Percentiles rank a stretch among this genome's conserved stretches.
phyloP scores from a whole-genome alignment of 2,329 filamentous ascomycete species.

The Fusarium clavum region DNA sequence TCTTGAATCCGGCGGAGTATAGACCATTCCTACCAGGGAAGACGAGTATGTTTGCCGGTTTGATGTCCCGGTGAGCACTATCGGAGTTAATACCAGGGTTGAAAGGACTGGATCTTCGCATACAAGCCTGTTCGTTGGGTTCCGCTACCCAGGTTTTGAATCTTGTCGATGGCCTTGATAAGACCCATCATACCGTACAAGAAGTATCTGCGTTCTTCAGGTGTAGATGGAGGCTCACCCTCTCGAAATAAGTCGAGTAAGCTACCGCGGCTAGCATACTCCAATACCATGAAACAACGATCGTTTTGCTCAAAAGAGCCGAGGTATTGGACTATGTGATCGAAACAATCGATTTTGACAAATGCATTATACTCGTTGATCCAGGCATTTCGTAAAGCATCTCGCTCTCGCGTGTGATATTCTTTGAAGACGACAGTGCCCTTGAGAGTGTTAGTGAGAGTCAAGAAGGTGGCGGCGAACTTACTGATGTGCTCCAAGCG shows the following conservation, averaged over 20 bases:
- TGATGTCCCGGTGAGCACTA: constrained; percentile 33
- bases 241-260: constrained; percentile 7
- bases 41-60: constrained; percentile 26
- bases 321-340: constrained; percentile 21
- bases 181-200: constrained; percentile 14
- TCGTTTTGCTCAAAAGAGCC: constrained; percentile 27
- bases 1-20: not conserved
- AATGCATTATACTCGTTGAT: constrained; percentile 8
- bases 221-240: not conserved
- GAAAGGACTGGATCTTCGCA: not conserved
- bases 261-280: constrained; percentile 16
- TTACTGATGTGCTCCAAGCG: not conserved
- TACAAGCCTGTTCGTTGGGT: constrained; percentile 8
- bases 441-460: not conserved
- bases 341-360: constrained; percentile 3
- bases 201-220: constrained; percentile 3
- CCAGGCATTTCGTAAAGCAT: constrained; percentile 11
- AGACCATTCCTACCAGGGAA: not conserved
- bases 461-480: not conserved
- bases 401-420: constrained; percentile 3
- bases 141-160: constrained; percentile 15
- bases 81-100: not conserved
- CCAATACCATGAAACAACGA: constrained; percentile 16
- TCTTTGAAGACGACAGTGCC: constrained; percentile 24
- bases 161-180: not conserved